Base-by-base conservation (phyloP, 75 land plant species). In the Sequoia sempervirens region DNA sequence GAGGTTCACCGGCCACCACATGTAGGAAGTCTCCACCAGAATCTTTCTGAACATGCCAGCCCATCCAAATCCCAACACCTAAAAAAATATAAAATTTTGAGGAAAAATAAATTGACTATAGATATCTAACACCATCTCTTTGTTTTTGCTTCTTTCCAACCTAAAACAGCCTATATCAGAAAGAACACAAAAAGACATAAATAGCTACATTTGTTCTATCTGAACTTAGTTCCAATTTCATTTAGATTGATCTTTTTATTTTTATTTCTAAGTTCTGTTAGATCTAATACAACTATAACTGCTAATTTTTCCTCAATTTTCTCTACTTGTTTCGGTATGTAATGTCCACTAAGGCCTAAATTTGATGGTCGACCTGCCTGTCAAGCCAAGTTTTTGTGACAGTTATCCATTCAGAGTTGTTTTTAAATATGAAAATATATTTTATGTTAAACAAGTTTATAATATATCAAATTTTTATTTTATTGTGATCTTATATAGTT, bases 1-100 rank as follows among this genome's bases (percentile, higher is more conserved):
- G 40, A 95, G 83, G 81, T 85, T 91, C 2, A 64, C 38, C 4
- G 97, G 97, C 96, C 94, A 95, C 97, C 97, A 95, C 96, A 95
- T 95, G 78, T 90, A 90, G 0, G 97, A 89, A 20, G 92, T 87
- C 36, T 95, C 94, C 17, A 95, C 93, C 3, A 95, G 85, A 84
- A 78, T 88, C 81, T 83, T 92, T 83, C 91, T 87, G 86, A 92
- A 92, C 11, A 95, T 32, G 2, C 97, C 97, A 79, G 94, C 97
- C 94, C 96, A 95, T 3, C 97, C 97, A 86, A 92, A 94, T 18
- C 96, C 96, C n/a, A 93, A 89, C 82, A 94, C 47, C 96, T 95
- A 84, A 36, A 82, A 72, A 40, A 56, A 26, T 36, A 54, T 32
- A 74, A 9, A 82, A 26, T 41, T 34, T 14, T 46, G 26, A 5